Evolutionary conservation across 345 rosid genomes (phyloP).

Genomic region (Murraya koenigii): DNA sequence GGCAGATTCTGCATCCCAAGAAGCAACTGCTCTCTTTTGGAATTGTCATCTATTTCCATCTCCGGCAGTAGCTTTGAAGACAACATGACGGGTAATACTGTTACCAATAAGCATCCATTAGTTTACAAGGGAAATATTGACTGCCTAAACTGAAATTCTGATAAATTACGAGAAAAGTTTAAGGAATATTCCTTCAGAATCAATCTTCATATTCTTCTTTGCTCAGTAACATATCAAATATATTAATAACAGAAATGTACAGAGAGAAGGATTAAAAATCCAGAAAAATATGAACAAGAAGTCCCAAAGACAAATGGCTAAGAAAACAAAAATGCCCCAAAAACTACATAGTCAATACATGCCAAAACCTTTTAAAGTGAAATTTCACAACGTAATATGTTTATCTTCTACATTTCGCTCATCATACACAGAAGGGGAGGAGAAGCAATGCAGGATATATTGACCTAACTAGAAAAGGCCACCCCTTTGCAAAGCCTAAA

Average conservation of each 20-base stretch:
- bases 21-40: slow-evolving; percentile 85
- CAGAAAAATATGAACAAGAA: neutral
- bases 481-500: neutral
- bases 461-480: neutral
- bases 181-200: neutral
- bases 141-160: neutral
- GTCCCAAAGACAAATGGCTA: neutral
- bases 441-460: neutral
- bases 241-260: neutral
- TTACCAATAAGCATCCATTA: slow-evolving; percentile 13
- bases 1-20: slow-evolving; percentile 83
- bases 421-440: neutral
- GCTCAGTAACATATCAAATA: neutral
- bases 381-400: neutral
- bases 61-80: slow-evolving; percentile 89
- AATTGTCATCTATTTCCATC: slow-evolving; percentile 86
- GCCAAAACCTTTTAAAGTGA: neutral
- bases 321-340: neutral
- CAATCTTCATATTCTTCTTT: neutral
- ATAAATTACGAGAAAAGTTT: neutral
- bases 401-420: neutral
- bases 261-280: neutral
- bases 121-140: neutral
- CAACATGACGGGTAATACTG: slow-evolving; percentile 94
- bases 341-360: neutral